These are phyloP conservation scores for Chaetomium sp. DNA, from an alignment of 2,329 filamentous ascomycete species.

Conservation along the genomic window DNA sequence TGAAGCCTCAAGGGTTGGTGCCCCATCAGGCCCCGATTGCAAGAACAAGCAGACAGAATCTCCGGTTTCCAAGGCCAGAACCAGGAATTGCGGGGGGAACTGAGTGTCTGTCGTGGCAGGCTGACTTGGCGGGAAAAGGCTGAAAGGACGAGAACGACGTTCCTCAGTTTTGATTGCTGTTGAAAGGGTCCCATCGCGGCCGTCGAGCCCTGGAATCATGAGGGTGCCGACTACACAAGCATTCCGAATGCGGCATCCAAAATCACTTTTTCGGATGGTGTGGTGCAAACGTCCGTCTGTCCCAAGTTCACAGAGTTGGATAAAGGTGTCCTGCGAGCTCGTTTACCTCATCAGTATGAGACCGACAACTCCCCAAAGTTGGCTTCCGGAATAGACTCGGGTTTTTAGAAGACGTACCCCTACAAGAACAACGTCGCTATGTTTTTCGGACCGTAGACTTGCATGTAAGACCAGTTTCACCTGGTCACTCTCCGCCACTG, in stretches of 20 bases:
- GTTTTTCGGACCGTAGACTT: conserved; percentile 60
- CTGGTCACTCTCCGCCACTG: conserved; percentile 68
- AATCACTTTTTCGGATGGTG: conserved; percentile 71
- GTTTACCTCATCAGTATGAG: not conserved
- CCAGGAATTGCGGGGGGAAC: conserved; percentile 72
- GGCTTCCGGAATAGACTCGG: not conserved
- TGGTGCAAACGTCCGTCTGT: conserved; percentile 65
- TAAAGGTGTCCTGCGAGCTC: conserved; percentile 58
- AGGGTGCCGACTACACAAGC: conserved; percentile 65
- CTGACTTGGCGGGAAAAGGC: conserved; percentile 13
- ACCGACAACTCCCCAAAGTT: not conserved
- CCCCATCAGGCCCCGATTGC: conserved; percentile 36
- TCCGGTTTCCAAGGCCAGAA: conserved; percentile 67
- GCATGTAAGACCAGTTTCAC: conserved; percentile 73
- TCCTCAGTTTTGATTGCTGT: conserved; percentile 35
- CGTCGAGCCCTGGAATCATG: conserved; percentile 27
- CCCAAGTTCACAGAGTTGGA: conserved; percentile 73
- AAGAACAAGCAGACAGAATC: conserved; percentile 74
- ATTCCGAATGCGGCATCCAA: conserved; percentile 71
- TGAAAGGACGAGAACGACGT: conserved; percentile 21
- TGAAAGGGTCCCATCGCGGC: conserved; percentile 11
- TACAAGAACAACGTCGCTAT: conserved; percentile 82
- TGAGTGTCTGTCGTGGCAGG: conserved; percentile 1
- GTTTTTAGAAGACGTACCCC: conserved; percentile 49
- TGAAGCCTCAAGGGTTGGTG: conserved; percentile 54